phyloP scores from a whole-genome alignment of 441 rosid species.

The Viola pubescens region DNA sequence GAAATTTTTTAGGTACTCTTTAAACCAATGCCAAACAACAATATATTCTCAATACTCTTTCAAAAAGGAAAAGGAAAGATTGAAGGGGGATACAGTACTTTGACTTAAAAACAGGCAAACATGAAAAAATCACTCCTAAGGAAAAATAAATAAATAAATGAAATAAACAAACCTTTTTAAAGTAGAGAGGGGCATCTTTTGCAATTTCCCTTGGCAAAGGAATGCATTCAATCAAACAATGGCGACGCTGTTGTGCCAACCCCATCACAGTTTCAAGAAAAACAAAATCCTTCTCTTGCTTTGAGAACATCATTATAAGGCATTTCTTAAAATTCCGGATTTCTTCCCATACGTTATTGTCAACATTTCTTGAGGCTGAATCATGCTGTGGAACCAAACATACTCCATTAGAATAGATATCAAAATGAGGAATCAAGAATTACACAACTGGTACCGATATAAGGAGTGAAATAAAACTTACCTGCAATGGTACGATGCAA shows the following conservation, averaged over 20 bases:
- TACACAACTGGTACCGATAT: too few relatives aligned
- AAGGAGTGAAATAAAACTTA: conserved; percentile 18
- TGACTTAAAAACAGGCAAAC: too few relatives aligned
- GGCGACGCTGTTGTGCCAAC: conserved; percentile 68
- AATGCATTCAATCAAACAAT: conserved; percentile 78
- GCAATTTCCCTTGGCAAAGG: conserved; percentile 68
- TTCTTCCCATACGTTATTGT: conserved; percentile 78
- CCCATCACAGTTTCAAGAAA: conserved; percentile 88
- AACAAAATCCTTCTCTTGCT: conserved; percentile 72
- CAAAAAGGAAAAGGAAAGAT: too few relatives aligned
- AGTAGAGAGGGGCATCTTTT: conserved; percentile 68
- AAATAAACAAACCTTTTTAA: conserved; percentile 48
- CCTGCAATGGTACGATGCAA: conserved; percentile 78
- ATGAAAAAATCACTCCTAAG: too few relatives aligned
- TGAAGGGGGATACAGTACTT: too few relatives aligned
- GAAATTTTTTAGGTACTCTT: too few relatives aligned
- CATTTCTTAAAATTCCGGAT: conserved; percentile 91
- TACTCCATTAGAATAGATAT: not conserved
- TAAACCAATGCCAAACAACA: too few relatives aligned
- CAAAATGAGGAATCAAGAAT: not conserved
- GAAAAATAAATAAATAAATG: not conserved
- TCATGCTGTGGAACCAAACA: conserved; percentile 53
- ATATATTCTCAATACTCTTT: too few relatives aligned
- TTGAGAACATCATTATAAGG: conserved; percentile 81
- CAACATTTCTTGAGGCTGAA: conserved; percentile 58